A percentile compares a stretch with the other conserved stretches of the same genome.
phyloP scores from a whole-genome alignment of 768 basidiomycete genomes.

The Boletus reticulatus region DNA sequence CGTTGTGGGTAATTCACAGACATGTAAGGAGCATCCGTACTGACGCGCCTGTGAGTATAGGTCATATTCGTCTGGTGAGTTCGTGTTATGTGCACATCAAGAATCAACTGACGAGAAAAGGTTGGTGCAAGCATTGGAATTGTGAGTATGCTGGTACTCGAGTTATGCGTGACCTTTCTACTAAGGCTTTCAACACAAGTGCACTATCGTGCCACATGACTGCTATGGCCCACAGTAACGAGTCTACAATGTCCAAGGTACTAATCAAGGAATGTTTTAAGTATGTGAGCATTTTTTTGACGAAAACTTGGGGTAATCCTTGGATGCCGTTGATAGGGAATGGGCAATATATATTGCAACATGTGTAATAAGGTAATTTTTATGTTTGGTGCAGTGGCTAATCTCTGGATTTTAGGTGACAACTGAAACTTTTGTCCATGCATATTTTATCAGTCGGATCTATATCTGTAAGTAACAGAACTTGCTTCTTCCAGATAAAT shows the following conservation, averaged over 20 bases:
- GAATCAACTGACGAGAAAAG: conserved; percentile 11
- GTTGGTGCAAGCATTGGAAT: conserved; percentile 14
- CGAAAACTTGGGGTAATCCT: not conserved
- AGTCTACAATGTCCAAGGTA: not conserved
- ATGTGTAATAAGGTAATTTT: conserved; percentile 10
- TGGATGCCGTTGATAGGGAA: conserved; percentile 8
- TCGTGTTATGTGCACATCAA: not conserved
- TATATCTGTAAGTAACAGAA: conserved; percentile 16
- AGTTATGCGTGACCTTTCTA: not conserved
- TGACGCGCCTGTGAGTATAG: conserved; percentile 4
- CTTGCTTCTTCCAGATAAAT: not conserved
- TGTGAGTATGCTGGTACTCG: conserved; percentile 4
- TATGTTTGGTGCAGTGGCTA: not conserved
- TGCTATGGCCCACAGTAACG: not conserved
- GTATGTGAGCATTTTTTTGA: conserved; percentile 1
- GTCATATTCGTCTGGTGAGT: conserved; percentile 20
- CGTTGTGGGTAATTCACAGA: conserved; percentile 8
- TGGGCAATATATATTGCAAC: conserved; percentile 8
- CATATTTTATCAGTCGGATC: conserved; percentile 21
- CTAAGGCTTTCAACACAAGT: conserved; percentile 2
- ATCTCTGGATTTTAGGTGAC: conserved; percentile 6
- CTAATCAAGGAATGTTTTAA: not conserved
- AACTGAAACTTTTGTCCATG: conserved; percentile 24
- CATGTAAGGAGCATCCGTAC: too few species aligned
- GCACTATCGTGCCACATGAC: conserved; percentile 8